phyloP scores from a whole-genome alignment of 768 basidiomycete genomes.

The Boletus sensibilis region DNA sequence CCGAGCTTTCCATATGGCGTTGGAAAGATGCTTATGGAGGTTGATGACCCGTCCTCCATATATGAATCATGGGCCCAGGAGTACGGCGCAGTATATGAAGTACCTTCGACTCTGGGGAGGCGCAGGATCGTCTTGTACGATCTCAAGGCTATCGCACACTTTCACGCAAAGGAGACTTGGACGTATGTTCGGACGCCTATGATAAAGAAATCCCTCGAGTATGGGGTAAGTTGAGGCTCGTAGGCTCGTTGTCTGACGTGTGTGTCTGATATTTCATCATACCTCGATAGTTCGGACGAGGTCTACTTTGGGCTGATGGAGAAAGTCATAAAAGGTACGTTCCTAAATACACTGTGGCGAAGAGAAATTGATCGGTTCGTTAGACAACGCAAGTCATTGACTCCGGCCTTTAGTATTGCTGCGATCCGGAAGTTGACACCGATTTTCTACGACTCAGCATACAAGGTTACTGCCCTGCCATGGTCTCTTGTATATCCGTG shows the following conservation, averaged over 20 bases:
- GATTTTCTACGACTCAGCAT: constrained; percentile 30
- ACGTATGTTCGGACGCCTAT: constrained; percentile 43
- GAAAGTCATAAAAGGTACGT: constrained; percentile 45
- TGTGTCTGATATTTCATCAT: background rate
- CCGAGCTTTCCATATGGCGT: constrained; percentile 18
- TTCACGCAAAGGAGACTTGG: constrained; percentile 8
- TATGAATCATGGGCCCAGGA: constrained; percentile 23
- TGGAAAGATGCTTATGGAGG: constrained; percentile 1
- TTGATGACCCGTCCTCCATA: constrained; percentile 1
- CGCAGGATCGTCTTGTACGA: constrained; percentile 34
- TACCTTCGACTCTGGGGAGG: constrained; percentile 13
- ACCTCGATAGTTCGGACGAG: constrained; percentile 24
- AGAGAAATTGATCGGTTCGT: background rate
- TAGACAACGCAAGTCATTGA: constrained; percentile 29
- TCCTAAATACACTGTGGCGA: background rate
- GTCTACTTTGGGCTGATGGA: constrained; percentile 33
- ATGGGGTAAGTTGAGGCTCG: background rate
- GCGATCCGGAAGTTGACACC: constrained; percentile 23
- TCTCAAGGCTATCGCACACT: constrained; percentile 34
- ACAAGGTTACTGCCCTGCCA: constrained; percentile 16
- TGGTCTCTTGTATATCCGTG: background rate
- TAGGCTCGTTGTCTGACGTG: too few species aligned
- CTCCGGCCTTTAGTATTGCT: constrained; percentile 27
- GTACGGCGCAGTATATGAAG: constrained; percentile 15
- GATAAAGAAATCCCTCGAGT: constrained; percentile 35